A percentile compares a stretch with the other conserved stretches of the same genome.
Evolutionary conservation across 1,284 basidiomycete species (phyloP).

Genomic region (Dichomitus squalens): DNA sequence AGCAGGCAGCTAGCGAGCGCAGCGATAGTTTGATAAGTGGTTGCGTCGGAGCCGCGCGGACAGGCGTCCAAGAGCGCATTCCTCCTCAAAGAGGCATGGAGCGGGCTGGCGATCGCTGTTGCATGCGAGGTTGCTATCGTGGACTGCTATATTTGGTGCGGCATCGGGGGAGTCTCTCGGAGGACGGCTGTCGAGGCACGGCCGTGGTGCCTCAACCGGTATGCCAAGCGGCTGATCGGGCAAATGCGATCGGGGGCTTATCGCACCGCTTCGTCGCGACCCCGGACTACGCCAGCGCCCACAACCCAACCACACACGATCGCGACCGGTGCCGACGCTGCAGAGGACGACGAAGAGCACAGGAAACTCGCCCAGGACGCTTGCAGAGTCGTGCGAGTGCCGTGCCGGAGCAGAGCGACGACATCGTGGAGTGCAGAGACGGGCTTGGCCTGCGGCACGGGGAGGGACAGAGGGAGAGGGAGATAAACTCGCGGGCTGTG

Average conservation of each 20-base stretch:
- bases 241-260: constrained; percentile 13
- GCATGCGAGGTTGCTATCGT: background rate
- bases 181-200: background rate
- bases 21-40: too few relatives aligned
- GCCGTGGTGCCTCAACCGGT: background rate
- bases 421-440: background rate
- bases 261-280: constrained; percentile 17
- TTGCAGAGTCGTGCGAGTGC: background rate
- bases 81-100: too few relatives aligned
- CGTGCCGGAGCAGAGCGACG: background rate
- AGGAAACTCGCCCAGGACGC: background rate
- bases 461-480: background rate
- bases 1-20: background rate
- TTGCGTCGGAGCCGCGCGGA: too few relatives aligned
- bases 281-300: background rate
- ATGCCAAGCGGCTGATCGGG: constrained; percentile 8
- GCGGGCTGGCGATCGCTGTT: background rate
- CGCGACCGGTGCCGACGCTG: background rate
- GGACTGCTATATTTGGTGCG: constrained; percentile 8
- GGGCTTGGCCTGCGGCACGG: constrained; percentile 1
- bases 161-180: background rate
- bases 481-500: constrained; percentile 15
- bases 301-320: background rate
- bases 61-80: too few relatives aligned
- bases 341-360: background rate